These are phyloP conservation scores for Beauveria sp. DNA, from an alignment of 2,329 filamentous ascomycete genomes.

Conservation along the genomic window DNA sequence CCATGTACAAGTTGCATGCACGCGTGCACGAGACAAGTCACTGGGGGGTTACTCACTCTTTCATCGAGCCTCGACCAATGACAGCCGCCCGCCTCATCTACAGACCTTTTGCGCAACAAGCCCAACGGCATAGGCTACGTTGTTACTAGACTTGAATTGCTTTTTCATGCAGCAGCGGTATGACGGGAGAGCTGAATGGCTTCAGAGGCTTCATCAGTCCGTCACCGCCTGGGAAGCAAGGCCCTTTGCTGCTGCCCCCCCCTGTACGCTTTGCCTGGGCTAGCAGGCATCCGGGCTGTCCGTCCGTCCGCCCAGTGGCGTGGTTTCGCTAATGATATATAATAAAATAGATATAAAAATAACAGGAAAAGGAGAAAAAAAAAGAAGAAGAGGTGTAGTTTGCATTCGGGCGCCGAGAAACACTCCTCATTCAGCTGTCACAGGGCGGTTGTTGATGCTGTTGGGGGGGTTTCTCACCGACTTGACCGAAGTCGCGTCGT, in stretches of 20 bases:
- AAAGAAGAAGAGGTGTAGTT: no score
- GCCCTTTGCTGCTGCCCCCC: not conserved
- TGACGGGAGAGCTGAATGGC: not conserved
- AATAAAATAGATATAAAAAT: no score
- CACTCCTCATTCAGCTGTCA: not conserved
- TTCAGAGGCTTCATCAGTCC: not conserved
- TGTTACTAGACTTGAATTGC: not conserved
- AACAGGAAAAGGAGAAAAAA: no score
- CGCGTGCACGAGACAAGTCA: not conserved
- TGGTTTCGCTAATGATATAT: no score
- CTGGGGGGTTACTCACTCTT: no score
- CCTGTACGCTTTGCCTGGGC: not conserved
- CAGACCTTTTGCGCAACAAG: not conserved
- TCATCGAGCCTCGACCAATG: not conserved
- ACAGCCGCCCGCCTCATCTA: not conserved
- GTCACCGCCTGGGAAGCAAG: not conserved
- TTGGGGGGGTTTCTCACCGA: slow-evolving; percentile 3
- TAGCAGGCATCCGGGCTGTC: not conserved
- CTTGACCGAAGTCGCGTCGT: slow-evolving; percentile 3
- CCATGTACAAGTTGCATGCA: not conserved
- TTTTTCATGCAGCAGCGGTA: slow-evolving; percentile 1
- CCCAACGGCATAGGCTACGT: not conserved
- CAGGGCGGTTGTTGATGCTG: not conserved
- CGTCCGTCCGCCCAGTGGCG: no score
- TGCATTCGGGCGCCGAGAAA: not conserved